phyloP scores from a whole-genome alignment of 2,329 filamentous ascomycete species.

The Knufia petricola region DNA sequence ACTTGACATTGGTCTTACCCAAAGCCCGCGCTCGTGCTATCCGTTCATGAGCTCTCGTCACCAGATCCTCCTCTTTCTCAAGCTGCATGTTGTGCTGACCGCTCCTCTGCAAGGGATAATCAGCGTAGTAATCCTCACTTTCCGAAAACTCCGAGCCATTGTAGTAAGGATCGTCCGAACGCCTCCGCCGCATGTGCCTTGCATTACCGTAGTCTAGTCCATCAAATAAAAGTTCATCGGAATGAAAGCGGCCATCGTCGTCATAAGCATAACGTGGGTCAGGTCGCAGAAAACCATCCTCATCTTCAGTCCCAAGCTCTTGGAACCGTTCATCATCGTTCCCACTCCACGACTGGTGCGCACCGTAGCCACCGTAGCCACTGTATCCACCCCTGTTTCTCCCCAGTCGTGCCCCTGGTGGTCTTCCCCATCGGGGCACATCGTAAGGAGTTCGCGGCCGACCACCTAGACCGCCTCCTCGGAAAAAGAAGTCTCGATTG shows the following conservation, averaged over 20 bases:
- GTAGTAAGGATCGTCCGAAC: slow-evolving; percentile 42
- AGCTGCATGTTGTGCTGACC: slow-evolving; percentile 38
- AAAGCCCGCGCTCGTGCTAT: slow-evolving; percentile 68
- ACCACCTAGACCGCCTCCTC: slow-evolving; percentile 99
- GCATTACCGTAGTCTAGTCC: slow-evolving; percentile 47
- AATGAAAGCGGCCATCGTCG: slow-evolving; percentile 41
- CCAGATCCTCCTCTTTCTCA: slow-evolving; percentile 63
- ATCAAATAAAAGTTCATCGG: slow-evolving; percentile 53
- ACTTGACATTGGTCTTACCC: slow-evolving; percentile 68
- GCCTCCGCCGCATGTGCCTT: slow-evolving; percentile 31
- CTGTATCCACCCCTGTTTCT: slow-evolving; percentile 36
- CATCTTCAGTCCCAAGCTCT: slow-evolving; percentile 32
- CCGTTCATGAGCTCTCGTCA: slow-evolving; percentile 68
- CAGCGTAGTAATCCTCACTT: slow-evolving; percentile 42
- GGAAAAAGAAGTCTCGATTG: slow-evolving; percentile 99
- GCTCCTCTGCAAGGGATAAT: slow-evolving; percentile 6
- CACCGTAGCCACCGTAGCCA: slow-evolving; percentile 40
- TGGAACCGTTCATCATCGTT: slow-evolving; percentile 29
- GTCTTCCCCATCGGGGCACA: slow-evolving; percentile 98
- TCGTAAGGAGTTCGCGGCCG: slow-evolving; percentile 94
- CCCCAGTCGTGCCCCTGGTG: slow-evolving; percentile 73
- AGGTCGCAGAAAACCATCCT: slow-evolving; percentile 49
- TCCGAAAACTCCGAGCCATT: slow-evolving; percentile 34
- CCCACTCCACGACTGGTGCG: slow-evolving; percentile 43
- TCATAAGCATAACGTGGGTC: slow-evolving; percentile 40